Evolutionary conservation across 2,329 filamentous ascomycete species (phyloP), one percentile per base, ranked within the genome.

Genomic region (Lecanosticta acicola): DNA sequence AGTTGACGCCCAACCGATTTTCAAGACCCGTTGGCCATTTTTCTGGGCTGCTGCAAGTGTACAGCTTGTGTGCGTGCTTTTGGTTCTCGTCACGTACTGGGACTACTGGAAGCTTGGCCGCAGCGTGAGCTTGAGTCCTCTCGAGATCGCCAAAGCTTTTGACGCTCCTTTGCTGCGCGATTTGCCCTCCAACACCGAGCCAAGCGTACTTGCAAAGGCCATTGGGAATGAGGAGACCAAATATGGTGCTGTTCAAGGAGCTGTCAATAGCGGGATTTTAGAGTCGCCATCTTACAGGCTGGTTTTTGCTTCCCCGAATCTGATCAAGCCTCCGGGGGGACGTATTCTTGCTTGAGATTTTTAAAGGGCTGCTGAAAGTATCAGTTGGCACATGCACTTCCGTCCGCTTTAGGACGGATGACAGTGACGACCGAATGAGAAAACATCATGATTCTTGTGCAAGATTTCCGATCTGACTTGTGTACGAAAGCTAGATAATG

Each of bases 121-220:
- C 1, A 37, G 45, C 2, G 54, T 62, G 10, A 61, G 56, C 26
- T 38, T 66, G 38, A 61, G 61, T 48, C 63, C 62, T 4, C 46
- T 66, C 3, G 64, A 66, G 45, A 48, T 63, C 16, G 62, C 60
- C 7, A 50, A 56, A 16, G 63, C 63, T 3, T 66, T 65, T 48
- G 59, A 60, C 8, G 57, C 59, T 3, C 61, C 62, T 19, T 26
- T 66, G 8, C 40, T 65, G 36, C 53, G 32, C 18, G 29, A 35
- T 3, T 33, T 19, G n/a, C 17, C 19, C 29, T 32, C 39, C 7
- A 47, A 42, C 43, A n/a, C 17, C 5, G 14, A 13, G 37, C 19
- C 17, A 3, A 39, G 20, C 5, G 32, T 14, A 4, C n/a, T 34
- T 34, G n/a, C 32, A 4, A n/a, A 16, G 4, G 13, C n/a, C 17